These are phyloP conservation scores for Linnemannia hyalina DNA, from an alignment of 192 early-diverging fungal genomes.

Conservation along the genomic window DNA sequence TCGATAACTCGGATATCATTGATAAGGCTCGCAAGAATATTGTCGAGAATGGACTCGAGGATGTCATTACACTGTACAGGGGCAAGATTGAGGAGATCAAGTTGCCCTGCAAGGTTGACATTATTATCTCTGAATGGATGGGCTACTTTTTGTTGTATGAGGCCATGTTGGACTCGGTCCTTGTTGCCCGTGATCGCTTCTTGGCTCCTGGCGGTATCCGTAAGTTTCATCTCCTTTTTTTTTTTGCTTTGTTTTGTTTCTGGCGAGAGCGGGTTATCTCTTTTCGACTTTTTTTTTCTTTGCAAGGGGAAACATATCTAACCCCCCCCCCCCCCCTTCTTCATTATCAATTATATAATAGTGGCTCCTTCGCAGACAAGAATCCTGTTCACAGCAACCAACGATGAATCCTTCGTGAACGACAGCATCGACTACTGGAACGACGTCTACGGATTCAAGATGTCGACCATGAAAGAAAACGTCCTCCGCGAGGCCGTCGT, in stretches of 20 bases:
- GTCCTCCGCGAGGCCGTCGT: constrained; percentile 94
- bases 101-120: constrained; percentile 97
- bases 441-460: constrained; percentile 80
- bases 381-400: constrained; percentile 81
- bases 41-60: constrained; percentile 92
- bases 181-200: constrained; percentile 94
- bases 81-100: constrained; percentile 98
- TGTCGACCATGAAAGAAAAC: constrained; percentile 91
- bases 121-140: constrained; percentile 99
- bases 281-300: constrained; percentile 1
- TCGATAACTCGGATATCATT: constrained; percentile 98
- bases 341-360: constrained; percentile 12
- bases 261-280: background rate
- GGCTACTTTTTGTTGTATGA: constrained; percentile 99
- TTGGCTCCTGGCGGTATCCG: constrained; percentile 82
- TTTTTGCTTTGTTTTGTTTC: background rate
- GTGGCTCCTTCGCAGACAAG: constrained; percentile 59
- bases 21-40: constrained; percentile 95
- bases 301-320: background rate
- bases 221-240: constrained; percentile 61
- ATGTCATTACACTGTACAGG: constrained; percentile 90
- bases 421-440: constrained; percentile 73
- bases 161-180: constrained; percentile 99
- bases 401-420: constrained; percentile 88
- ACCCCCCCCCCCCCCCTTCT: background rate